A percentile compares a stretch with the other conserved stretches of the same genome.
Evolutionary conservation across 306 rosid genomes (phyloP).

Genomic region (Cicer chorassanicum): DNA sequence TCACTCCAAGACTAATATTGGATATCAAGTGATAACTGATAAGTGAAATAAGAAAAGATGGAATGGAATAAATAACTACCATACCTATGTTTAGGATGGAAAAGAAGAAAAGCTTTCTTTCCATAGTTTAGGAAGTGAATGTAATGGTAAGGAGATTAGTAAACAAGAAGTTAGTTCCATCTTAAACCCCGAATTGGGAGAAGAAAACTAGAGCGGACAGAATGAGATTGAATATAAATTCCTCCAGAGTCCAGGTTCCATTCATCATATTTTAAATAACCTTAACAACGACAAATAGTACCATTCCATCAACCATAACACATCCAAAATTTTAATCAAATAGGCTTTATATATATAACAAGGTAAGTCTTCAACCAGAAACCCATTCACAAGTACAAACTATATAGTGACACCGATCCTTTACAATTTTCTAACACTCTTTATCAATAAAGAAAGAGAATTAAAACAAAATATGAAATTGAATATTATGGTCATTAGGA

Average conservation of each 20-base stretch:
- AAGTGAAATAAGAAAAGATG: neutral
- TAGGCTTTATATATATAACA: neutral
- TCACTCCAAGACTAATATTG: neutral
- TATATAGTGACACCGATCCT: neutral
- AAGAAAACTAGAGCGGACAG: neutral
- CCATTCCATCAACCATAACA: neutral
- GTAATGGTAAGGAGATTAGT: slow-evolving; percentile 16
- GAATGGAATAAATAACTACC: neutral
- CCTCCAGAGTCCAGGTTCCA: neutral
- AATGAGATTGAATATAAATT: slow-evolving; percentile 5
- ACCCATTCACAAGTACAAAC: slow-evolving; percentile 20
- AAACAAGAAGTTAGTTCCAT: neutral
- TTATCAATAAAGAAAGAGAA: neutral
- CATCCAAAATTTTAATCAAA: neutral
- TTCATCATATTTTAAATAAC: neutral
- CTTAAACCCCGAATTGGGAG: neutral
- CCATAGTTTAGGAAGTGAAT: slow-evolving; percentile 12
- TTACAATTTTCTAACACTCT: neutral
- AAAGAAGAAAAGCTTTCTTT: neutral
- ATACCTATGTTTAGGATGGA: neutral
- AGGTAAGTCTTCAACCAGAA: slow-evolving; percentile 6
- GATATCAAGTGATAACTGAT: neutral
- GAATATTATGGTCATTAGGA: neutral
- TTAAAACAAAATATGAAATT: neutral
- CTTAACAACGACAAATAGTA: neutral